Evolutionary conservation across 768 basidiomycete species (phyloP).

Genomic region (Hericium erinaceus): DNA sequence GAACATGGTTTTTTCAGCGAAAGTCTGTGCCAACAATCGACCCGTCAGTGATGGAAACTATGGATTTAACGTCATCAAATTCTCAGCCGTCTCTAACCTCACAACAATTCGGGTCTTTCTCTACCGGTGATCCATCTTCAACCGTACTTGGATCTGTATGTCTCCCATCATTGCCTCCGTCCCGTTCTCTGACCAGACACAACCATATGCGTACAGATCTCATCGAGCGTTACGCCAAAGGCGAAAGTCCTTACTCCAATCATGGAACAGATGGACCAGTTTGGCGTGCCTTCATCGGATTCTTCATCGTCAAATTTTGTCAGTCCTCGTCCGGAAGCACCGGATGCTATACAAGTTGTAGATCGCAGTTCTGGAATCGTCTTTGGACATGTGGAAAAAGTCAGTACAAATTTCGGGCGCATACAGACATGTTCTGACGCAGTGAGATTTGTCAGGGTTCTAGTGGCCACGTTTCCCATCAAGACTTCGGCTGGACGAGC

Average conservation of each 20-base stretch:
- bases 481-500: conserved; percentile 1
- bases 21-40: not conserved
- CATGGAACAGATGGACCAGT: conserved; percentile 1
- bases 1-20: not conserved
- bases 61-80: not conserved
- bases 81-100: not conserved
- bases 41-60: not conserved
- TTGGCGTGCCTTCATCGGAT: conserved; percentile 5
- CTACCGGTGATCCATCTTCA: not conserved
- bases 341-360: conserved; percentile 11
- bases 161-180: not conserved
- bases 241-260: conserved; percentile 1
- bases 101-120: not conserved
- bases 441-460: not conserved
- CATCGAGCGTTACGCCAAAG: not conserved
- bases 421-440: not conserved
- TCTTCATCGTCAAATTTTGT: conserved; percentile 6
- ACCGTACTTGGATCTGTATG: not conserved
- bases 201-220: not conserved
- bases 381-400: conserved; percentile 13
- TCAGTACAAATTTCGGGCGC: not conserved
- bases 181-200: too few relatives aligned
- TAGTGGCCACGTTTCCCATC: conserved; percentile 1
- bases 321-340: not conserved
- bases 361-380: conserved; percentile 17